A percentile compares a stretch with the other conserved stretches of the same genome.
Evolutionary conservation across 1,284 basidiomycete genomes (phyloP).

Genomic region (Cerioporus squamosus): DNA sequence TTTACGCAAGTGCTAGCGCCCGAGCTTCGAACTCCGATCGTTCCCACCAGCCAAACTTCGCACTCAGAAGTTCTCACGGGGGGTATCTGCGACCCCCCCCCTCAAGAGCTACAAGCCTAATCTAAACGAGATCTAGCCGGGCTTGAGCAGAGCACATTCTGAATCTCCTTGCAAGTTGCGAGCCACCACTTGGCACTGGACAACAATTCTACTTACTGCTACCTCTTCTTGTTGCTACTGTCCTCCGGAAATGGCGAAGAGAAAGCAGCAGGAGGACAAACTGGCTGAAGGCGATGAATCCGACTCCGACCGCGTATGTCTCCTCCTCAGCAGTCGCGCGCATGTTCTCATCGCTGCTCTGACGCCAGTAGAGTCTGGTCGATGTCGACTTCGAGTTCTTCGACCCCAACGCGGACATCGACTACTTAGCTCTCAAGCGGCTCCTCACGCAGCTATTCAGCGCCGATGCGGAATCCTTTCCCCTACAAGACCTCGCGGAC

Average conservation of each 20-base stretch:
- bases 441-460: slow-evolving; percentile 83
- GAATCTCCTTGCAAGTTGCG: no score
- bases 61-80: no score
- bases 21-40: no score
- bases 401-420: slow-evolving; percentile 79
- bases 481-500: slow-evolving; percentile 76
- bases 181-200: no score
- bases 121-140: no score
- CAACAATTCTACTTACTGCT: background rate
- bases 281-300: slow-evolving; percentile 22
- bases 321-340: background rate
- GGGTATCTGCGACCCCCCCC: no score
- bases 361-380: slow-evolving; percentile 57
- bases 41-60: no score
- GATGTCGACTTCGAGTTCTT: slow-evolving; percentile 95
- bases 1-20: no score
- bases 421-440: slow-evolving; percentile 87
- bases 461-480: slow-evolving; percentile 75
- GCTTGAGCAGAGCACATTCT: no score
- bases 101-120: no score
- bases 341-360: slow-evolving; percentile 7
- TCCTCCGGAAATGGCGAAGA: slow-evolving; percentile 23
- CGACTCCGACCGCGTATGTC: slow-evolving; percentile 29
- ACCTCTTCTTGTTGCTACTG: background rate
- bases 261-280: slow-evolving; percentile 24